Evolutionary conservation across 345 rosid species (phyloP).

Genomic region (Populus simonii): DNA sequence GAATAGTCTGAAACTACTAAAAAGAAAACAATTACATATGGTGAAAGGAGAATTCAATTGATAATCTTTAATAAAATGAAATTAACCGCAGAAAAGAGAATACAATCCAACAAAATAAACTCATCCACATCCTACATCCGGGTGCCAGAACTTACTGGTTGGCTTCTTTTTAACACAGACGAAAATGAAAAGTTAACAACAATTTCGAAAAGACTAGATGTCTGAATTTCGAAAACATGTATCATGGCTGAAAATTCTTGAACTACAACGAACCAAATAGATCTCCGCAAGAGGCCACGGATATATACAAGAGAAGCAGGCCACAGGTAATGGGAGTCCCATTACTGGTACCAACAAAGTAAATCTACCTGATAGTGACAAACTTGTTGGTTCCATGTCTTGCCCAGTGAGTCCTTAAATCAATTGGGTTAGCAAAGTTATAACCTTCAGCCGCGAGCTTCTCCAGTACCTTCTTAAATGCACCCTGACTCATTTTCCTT

Average conservation of each 20-base stretch:
- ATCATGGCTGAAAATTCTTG: constrained; percentile 32
- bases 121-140: constrained; percentile 40
- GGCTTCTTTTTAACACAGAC: constrained; percentile 36
- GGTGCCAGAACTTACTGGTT: constrained; percentile 21
- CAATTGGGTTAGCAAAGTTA: constrained; percentile 72
- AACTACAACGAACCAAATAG: constrained; percentile 32
- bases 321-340: constrained; percentile 29
- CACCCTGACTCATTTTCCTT: constrained; percentile 98
- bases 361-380: constrained; percentile 89
- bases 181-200: constrained; percentile 28
- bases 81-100: constrained; percentile 12
- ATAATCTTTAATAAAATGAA: constrained; percentile 22
- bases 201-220: constrained; percentile 20
- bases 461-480: constrained; percentile 94
- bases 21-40: constrained; percentile 6
- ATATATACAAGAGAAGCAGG: constrained; percentile 42
- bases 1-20: constrained; percentile 5
- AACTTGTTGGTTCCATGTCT: constrained; percentile 99
- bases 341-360: constrained; percentile 1
- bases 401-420: constrained; percentile 93
- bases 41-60: constrained; percentile 10
- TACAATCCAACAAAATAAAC: constrained; percentile 28
- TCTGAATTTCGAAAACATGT: constrained; percentile 33
- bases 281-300: constrained; percentile 45
- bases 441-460: constrained; percentile 89